phyloP scores from a whole-genome alignment of 345 rosid genomes.

The Turnera subulata region DNA sequence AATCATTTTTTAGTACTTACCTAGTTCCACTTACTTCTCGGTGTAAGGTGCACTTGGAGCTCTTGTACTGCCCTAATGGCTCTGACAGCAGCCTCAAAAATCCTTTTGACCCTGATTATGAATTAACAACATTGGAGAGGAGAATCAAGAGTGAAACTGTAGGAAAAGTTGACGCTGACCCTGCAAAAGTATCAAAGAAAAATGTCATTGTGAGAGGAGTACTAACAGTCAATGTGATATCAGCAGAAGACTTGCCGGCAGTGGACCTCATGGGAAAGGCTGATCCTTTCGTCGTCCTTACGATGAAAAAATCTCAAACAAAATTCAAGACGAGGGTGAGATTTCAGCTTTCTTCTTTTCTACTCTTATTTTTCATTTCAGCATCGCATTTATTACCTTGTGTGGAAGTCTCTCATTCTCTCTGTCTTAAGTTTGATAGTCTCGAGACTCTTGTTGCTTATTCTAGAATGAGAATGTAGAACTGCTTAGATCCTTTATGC shows the following conservation, averaged over 20 bases:
- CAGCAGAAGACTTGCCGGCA: constrained; percentile 73
- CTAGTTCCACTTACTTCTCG: constrained; percentile 8
- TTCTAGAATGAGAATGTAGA: no score
- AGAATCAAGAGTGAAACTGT: constrained; percentile 41
- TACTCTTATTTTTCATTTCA: no score
- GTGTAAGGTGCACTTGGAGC: constrained; percentile 81
- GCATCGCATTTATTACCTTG: no score
- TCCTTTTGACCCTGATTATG: constrained; percentile 43
- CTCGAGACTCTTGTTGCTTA: no score
- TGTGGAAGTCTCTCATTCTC: no score
- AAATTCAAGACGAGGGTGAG: constrained; percentile 76
- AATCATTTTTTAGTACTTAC: neutral
- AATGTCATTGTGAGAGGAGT: constrained; percentile 85
- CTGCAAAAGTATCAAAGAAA: constrained; percentile 28
- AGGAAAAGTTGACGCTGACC: constrained; percentile 26
- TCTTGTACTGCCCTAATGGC: constrained; percentile 65
- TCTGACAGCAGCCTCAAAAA: constrained; percentile 49
- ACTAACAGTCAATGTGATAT: constrained; percentile 60
- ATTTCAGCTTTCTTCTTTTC: neutral
- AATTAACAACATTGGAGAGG: constrained; percentile 76
- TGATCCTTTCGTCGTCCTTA: constrained; percentile 72
- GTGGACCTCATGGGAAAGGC: constrained; percentile 74
- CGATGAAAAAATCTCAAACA: constrained; percentile 64
- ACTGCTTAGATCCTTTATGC: no score
- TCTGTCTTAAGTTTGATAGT: no score